Evolutionary conservation across 2,329 filamentous ascomycete genomes (phyloP), one percentile per base, ranked within the genome.

Genomic region (Fusarium sterilihyphosum): DNA sequence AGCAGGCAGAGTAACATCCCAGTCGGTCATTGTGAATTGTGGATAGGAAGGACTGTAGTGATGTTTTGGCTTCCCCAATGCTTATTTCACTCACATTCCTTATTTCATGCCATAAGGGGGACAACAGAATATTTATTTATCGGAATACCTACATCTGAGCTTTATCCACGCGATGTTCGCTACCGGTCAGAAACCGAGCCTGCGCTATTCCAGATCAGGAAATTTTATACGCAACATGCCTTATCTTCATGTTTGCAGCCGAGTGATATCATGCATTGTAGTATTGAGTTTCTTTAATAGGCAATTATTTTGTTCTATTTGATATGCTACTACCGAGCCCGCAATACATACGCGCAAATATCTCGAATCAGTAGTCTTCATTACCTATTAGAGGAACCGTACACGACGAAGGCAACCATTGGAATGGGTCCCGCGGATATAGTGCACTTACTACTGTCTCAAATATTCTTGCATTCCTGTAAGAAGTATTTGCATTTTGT

Each of bases 381-480:
- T 53, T 53, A 2, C 50, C 31, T 16, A 12, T 37, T 26, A 37
- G 9, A 37, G 50, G 8, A 53, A 37, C 0, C n/a, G 2, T 13
- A 26, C 4, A 53, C 31, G 31, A 53, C 9, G 24, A 16, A 12
- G 5, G 4, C 2, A 14, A 9, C 5, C 5, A 11, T 12, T 3
- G 0, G 7, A 4, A 37, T 5, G 3, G 22, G 0, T 18, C 16
- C 1, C 11, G 2, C 9, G 9, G 2, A 26, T 3, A 12, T 6
- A 5, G 6, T 3, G 13, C 6, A 8, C 6, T 2, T 5, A 0
- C 6, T 11, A 2, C 0, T 11, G 4, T 1, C 12, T 6, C 12
- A 37, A 37, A 53, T 37, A 37, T 26, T 16, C 13, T 53, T 20
- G 6, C 9, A 5, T 3, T 4, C 2, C n/a, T 8, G 2, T 16